Conservation (phyloP, 2,329 filamentous ascomycete genomes). For the Metarhizium sp. region DNA sequence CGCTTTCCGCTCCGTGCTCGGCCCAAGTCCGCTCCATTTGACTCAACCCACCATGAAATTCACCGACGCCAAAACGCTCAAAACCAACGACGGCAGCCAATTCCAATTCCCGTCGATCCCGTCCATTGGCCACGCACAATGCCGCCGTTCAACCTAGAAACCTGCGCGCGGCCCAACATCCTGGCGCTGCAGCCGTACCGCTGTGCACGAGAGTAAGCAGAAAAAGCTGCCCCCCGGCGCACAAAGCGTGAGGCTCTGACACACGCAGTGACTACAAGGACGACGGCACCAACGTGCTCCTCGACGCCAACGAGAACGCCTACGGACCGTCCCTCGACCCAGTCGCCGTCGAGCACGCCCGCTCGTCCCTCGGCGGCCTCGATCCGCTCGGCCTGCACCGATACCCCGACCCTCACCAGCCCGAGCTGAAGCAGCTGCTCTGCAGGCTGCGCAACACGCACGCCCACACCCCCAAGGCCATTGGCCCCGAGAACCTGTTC, state of each 20-base stretch:
- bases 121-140: constrained; percentile 22
- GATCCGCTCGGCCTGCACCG: constrained; percentile 79
- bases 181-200: constrained; percentile 68
- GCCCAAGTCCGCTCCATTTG: neutral
- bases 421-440: constrained; percentile 73
- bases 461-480: constrained; percentile 61
- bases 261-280: constrained; percentile 87
- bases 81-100: neutral
- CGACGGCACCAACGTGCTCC: constrained; percentile 87
- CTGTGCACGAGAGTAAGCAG: constrained; percentile 67
- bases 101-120: neutral
- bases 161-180: constrained; percentile 69
- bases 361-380: constrained; percentile 32
- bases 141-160: constrained; percentile 62
- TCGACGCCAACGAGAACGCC: constrained; percentile 97
- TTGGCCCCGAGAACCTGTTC: constrained; percentile 79
- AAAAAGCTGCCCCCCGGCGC: constrained; percentile 1
- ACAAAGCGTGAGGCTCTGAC: neutral
- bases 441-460: constrained; percentile 83
- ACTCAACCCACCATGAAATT: neutral
- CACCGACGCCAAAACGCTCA: neutral
- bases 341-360: constrained; percentile 32
- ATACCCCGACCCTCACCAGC: constrained; percentile 94
- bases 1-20: neutral
- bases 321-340: constrained; percentile 70